A percentile compares a stretch with the other conserved stretches of the same genome.
phyloP scores from a whole-genome alignment of 352 stramenopile species.

The Phytopythium cucurbitacearum region DNA sequence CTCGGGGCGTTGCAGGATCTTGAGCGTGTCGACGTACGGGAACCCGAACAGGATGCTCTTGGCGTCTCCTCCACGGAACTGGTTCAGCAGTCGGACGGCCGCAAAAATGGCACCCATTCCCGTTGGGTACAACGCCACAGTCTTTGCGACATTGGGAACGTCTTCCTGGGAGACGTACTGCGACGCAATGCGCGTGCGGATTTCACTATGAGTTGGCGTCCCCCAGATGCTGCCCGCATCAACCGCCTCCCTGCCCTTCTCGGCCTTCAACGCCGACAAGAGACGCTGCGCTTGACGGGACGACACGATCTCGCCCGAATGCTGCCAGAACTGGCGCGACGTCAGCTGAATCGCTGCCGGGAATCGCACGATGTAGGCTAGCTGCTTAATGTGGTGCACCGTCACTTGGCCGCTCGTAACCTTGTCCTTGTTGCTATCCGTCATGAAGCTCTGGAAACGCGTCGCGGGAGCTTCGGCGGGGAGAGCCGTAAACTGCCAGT shows the following conservation, averaged over 20 bases:
- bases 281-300: slow-evolving; percentile 77
- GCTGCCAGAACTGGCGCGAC: slow-evolving; percentile 91
- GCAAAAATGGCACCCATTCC: slow-evolving; percentile 89
- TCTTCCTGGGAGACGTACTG: slow-evolving; percentile 36
- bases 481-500: slow-evolving; percentile 37
- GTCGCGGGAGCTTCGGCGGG: slow-evolving; percentile 54
- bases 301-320: slow-evolving; percentile 90
- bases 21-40: slow-evolving; percentile 93
- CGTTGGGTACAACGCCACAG: slow-evolving; percentile 82
- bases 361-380: slow-evolving; percentile 75
- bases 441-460: slow-evolving; percentile 69
- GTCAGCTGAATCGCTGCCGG: slow-evolving; percentile 30
- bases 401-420: slow-evolving; percentile 23
- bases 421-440: slow-evolving; percentile 22
- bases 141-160: neutral
- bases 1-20: slow-evolving; percentile 86
- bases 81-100: slow-evolving; percentile 64
- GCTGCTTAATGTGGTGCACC: slow-evolving; percentile 36
- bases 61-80: slow-evolving; percentile 23
- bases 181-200: slow-evolving; percentile 49
- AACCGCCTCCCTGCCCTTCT: slow-evolving; percentile 2
- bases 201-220: slow-evolving; percentile 22
- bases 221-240: slow-evolving; percentile 8
- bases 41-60: slow-evolving; percentile 91
- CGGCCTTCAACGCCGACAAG: slow-evolving; percentile 39